Evolutionary conservation across 1,139 yeast species (phyloP), one percentile per base, ranked within the genome.

Genomic region (Magnusiomyces suaveolens): DNA sequence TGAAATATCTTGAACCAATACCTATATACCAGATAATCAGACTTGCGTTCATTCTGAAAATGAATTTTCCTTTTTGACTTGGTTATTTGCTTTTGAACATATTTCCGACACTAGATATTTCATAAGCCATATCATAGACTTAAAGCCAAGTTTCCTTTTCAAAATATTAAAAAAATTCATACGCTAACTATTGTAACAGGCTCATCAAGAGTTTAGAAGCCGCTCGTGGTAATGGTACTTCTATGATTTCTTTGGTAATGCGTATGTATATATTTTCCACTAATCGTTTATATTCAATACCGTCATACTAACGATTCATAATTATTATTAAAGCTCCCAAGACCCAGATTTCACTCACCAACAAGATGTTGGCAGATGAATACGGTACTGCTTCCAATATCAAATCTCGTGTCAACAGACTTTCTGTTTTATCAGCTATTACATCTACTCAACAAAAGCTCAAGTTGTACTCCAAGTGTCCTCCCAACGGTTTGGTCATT

Each of bases 381-480:
- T 90, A 89, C 72, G 98, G 98, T 71, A 92, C 98, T 21, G 98
- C 98, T 2, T 88, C 97, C 50, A 92, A 92, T 70, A 92, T 92
- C 71, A 92, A 92, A 72, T 90, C 97, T 41, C 86, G 98, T 71
- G 98, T 92, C 56, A 92, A 92, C 76, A 81, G 98, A 74, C 77
- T 88, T 65, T 88, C 97, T 43, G 98, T 92, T 53, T 76, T 92
- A 62, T 86, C 96, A 18, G 98, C 98, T 52, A 92, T 92, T 72
- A 92, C 97, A 12, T 90, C 97, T 33, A 92, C 98, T 32, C 98
- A 92, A 74, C 97, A 90, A 72, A 87, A 90, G 71, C 78, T 92
- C 68, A 92, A 92, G 75, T 77, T 89, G 65, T 94, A 90, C 76
- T 85, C 81, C 67, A 81, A 79, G 59, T 94, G 90, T 55, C 98